These are phyloP conservation scores for Kurtzmaniella natalensis DNA, from an alignment of 1,139 yeast species.

Conservation along the genomic window DNA sequence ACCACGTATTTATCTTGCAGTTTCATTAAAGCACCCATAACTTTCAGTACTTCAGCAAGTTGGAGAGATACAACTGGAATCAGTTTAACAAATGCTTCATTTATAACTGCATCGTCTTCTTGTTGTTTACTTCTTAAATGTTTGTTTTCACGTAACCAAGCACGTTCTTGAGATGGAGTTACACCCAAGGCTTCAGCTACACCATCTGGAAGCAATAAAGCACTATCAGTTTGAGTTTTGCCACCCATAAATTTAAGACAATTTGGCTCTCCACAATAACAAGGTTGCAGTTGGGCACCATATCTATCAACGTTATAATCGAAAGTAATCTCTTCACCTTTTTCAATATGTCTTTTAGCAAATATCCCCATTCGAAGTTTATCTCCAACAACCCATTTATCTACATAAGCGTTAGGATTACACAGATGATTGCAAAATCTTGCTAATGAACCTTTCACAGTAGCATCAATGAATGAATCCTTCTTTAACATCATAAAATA, in stretches of 20 bases:
- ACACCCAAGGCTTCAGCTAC: conserved; percentile 86
- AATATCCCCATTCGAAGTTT: conserved; percentile 92
- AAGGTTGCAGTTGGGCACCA: conserved; percentile 91
- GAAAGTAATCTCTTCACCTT: conserved; percentile 90
- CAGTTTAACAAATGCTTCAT: conserved; percentile 59
- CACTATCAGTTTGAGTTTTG: conserved; percentile 91
- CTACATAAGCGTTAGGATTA: conserved; percentile 89
- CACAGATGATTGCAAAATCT: conserved; percentile 95
- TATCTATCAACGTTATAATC: conserved; percentile 95
- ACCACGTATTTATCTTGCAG: conserved; percentile 67
- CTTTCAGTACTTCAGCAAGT: conserved; percentile 57
- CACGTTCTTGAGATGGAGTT: conserved; percentile 53
- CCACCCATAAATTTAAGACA: conserved; percentile 96
- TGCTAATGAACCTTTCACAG: conserved; percentile 80
- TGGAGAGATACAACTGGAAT: conserved; percentile 52
- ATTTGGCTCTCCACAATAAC: conserved; percentile 90
- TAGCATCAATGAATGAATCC: conserved; percentile 93
- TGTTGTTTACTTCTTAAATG: conserved; percentile 43
- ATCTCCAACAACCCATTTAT: conserved; percentile 95
- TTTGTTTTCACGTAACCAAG: conserved; percentile 61
- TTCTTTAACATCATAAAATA: conserved; percentile 96
- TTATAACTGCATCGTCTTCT: conserved; percentile 56
- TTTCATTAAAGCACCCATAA: conserved; percentile 80
- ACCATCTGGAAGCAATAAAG: conserved; percentile 75
- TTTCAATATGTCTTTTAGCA: conserved; percentile 65